Evolutionary conservation across 2,329 filamentous ascomycete species (phyloP), one percentile per base, ranked within the genome.

Genomic region (Verticillium isaacii): DNA sequence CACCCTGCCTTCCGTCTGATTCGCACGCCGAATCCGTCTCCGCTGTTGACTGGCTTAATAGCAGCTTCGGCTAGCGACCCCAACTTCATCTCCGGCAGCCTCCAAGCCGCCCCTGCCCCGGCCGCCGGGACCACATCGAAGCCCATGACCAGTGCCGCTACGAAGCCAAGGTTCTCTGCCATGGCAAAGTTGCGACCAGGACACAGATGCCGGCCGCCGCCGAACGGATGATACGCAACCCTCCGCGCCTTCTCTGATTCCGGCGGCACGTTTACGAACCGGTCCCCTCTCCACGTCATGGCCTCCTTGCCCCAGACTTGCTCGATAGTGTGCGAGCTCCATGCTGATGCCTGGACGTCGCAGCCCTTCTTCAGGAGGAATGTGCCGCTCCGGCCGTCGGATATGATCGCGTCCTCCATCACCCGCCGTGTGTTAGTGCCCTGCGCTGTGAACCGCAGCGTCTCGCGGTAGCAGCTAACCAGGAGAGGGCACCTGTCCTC

Each of bases 401-500:
- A 61, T 15, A 74, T 58, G 12, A 60, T 66, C 1, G 76, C 78
- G 57, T 82, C 79, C 25, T 72, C 65, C 55, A 73, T 67, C 2
- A 80, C 76, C 4, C 71, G 66, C 23, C 80, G 74, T 19, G 72
- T 75, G 7, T 74, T 74, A 2, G 74, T 67, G 17, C 73, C 69
- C 5, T 75, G 73, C 9, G 76, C 71, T 39, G 70, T 71, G 1
- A 79, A 54, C n/a, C 80, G 76, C 36, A 82, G 67, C 0, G 71
- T 73, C 66, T 84, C 81, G 54, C 76, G 76, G 65, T 76, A 81
- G 8, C 72, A 72, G 11, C 77, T 75, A 32, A 75, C 69, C 19
- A 83, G 67, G 4, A 80, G 69, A 0, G 78, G 77, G 61, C 77
- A 80, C 2, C 66, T 57, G 6, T 74, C 68, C 56, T 75, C 73